Evolutionary conservation across 2,329 filamentous ascomycete species (phyloP).

Genomic region (Sporothrix protearum): DNA sequence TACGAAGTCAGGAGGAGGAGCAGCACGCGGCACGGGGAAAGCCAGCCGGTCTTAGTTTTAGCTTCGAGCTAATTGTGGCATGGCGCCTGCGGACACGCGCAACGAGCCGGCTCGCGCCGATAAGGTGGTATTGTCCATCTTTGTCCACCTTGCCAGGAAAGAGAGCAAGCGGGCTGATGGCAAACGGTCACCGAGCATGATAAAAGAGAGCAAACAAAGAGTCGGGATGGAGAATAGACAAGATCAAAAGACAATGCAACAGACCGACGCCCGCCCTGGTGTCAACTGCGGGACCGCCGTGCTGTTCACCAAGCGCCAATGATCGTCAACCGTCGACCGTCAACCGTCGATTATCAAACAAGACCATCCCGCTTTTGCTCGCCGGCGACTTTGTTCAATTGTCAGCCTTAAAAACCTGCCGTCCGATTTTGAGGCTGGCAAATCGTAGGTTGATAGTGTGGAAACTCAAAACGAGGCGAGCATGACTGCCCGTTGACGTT

Average conservation of each 20-base stretch:
- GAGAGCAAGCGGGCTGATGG: not conserved
- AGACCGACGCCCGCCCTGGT: not conserved
- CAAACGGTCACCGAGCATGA: not conserved
- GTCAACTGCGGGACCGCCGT: not conserved
- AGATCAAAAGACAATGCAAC: not conserved
- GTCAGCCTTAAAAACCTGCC: not conserved
- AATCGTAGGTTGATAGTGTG: not conserved
- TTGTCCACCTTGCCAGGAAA: not conserved
- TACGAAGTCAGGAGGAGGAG: not conserved
- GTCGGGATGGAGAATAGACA: not conserved
- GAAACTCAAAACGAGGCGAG: not conserved
- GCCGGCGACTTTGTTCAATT: not conserved
- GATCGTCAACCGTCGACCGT: not conserved
- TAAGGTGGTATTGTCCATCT: not conserved
- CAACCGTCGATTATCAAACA: not conserved
- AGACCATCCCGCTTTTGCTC: not conserved
- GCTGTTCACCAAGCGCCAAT: not conserved
- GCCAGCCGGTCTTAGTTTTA: not conserved
- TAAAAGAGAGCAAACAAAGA: not conserved
- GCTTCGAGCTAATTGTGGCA: not conserved
- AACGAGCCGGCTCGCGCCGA: slow-evolving; percentile 10
- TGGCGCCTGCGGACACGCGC: slow-evolving; percentile 6
- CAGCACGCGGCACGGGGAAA: slow-evolving; percentile 2
- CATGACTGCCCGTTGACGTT: not conserved
- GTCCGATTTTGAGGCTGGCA: not conserved